Conservation (phyloP, 2,329 filamentous ascomycete genomes). For the Colletotrichum paranaense region DNA sequence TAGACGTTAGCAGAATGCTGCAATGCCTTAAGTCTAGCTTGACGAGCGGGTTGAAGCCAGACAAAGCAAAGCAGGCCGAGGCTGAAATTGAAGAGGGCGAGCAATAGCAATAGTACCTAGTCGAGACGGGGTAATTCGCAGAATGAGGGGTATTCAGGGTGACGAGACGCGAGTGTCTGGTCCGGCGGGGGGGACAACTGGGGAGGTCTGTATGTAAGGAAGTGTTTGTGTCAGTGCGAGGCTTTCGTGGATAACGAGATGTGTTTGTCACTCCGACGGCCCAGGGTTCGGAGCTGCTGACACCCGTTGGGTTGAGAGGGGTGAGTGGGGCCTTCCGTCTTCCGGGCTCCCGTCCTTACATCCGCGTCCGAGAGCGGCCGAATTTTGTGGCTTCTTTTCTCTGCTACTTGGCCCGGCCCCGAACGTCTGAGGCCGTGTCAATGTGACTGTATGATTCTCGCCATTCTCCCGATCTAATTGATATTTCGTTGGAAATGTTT, state of each 20-base stretch:
- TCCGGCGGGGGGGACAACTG: not conserved
- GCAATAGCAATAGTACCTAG: not conserved
- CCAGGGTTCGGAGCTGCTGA: slow-evolving; percentile 4
- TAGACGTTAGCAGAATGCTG: not conserved
- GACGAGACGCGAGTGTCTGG: not conserved
- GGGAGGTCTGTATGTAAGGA: not conserved
- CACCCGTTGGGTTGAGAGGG: not conserved
- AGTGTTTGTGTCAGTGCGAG: not conserved
- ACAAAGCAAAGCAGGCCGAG: not conserved
- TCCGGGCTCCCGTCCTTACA: slow-evolving; percentile 17
- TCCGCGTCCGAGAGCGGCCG: slow-evolving; percentile 13
- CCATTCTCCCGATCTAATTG: not conserved
- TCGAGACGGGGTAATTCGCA: not conserved
- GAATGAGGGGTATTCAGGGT: not conserved
- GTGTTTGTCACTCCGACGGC: not conserved
- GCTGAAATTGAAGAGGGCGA: not conserved
- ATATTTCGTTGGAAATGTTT: not conserved
- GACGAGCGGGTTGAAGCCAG: not conserved
- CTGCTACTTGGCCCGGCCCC: slow-evolving; percentile 1
- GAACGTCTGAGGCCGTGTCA: not conserved
- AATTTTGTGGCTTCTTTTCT: not conserved
- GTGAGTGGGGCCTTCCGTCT: slow-evolving; percentile 22
- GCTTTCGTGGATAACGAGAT: not conserved
- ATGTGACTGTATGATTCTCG: not conserved
- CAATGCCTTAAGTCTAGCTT: not conserved